Base-by-base conservation (phyloP, 257 asterid genomes). In the Forsythia suspensa region DNA sequence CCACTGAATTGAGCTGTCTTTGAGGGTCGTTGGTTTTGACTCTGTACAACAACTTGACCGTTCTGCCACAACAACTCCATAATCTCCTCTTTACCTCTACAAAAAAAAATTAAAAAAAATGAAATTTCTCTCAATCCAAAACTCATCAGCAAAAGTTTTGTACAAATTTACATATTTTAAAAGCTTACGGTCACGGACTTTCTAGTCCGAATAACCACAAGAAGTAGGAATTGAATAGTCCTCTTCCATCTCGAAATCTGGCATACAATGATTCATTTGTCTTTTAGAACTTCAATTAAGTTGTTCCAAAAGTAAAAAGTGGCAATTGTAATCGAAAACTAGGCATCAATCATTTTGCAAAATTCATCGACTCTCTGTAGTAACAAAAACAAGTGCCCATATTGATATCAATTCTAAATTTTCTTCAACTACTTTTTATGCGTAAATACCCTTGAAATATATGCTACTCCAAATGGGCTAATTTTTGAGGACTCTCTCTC, bases 11-110 rank as follows among this genome's bases (percentile, higher is more conserved):
- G 18, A 16, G n/a, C n/a, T n/a, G n/a, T n/a, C n/a, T n/a, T n/a
- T n/a, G n/a, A n/a, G n/a, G n/a, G n/a, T n/a, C n/a, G 73, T n/a
- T 75, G 75, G 29, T 79, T 79, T 40, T 73, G 79, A 68, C 79
- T 74, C 41, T 80, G 79, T 10, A 52, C 40, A 70, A 78, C 72
- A 42, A 84, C 77, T 48, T 39, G 79, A 4, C 81, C 87, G 72
- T 81, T 72, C 38, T 84, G 81, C 87, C 83, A 84, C 66, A 79
- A 9, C 66, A 81, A 70, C 82, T 84, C 87, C 83, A 81, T 81
- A 18, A 78, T 36, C 15, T 75, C 83, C 21, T 80, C 83, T 13
- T 75, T 76, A 34, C 57, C 44, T 73, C 83, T 68, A 73, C 0
- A 12, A 76, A 2, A 29, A 24, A 34, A n/a, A 29, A 15, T n/a